phyloP scores from a whole-genome alignment of 345 rosid genomes.

The Gossypioides kirkii region DNA sequence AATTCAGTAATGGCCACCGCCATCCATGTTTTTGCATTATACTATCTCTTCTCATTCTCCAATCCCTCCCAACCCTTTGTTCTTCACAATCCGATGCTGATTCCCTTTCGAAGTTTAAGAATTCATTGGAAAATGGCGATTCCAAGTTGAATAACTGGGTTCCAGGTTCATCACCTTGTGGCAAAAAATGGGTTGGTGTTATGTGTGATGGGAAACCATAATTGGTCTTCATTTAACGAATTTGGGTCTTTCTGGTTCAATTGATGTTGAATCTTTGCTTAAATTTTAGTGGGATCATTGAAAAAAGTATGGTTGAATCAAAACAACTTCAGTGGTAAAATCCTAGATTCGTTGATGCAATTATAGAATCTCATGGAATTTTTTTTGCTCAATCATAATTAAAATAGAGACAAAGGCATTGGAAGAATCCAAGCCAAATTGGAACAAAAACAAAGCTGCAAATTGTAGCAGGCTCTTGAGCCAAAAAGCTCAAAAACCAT shows the following conservation, averaged over 20 bases:
- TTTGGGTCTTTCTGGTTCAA: constrained; percentile 48
- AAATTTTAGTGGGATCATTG: constrained; percentile 38
- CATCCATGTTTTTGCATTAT: constrained; percentile 28
- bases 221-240: constrained; percentile 53
- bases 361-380: constrained; percentile 40
- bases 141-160: constrained; percentile 48
- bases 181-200: constrained; percentile 54
- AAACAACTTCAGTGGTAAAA: constrained; percentile 49
- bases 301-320: constrained; percentile 55
- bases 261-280: constrained; percentile 43
- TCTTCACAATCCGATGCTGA: constrained; percentile 30
- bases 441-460: no score
- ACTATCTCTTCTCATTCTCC: constrained; percentile 11
- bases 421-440: no score
- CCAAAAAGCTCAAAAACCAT: no score
- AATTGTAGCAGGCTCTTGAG: no score
- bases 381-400: no score
- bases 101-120: constrained; percentile 42
- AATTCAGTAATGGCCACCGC: constrained; percentile 49
- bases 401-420: no score
- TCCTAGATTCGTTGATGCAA: constrained; percentile 44
- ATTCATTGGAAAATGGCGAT: constrained; percentile 27
- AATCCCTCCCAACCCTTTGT: not conserved
- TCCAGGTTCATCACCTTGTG: constrained; percentile 48
- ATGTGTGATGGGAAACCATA: constrained; percentile 42